A percentile compares a stretch with the other conserved stretches of the same genome.
Evolutionary conservation across 768 basidiomycete genomes (phyloP).

Genomic region (Mycena alexandri): DNA sequence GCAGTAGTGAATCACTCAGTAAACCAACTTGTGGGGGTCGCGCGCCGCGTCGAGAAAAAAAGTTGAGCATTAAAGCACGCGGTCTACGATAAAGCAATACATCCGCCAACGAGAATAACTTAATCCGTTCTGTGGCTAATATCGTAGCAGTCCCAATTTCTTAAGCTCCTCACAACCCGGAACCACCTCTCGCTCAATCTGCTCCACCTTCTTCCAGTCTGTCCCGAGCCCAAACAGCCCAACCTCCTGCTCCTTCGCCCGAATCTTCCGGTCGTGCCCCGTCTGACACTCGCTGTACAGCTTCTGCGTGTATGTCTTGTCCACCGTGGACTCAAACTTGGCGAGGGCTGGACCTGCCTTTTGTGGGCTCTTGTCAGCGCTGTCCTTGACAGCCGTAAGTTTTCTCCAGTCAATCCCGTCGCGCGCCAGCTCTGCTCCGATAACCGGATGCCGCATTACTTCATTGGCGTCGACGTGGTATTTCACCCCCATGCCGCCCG

Average conservation of each 20-base stretch:
- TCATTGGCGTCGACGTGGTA: constrained; percentile 89
- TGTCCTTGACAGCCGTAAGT: constrained; percentile 45
- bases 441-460: constrained; percentile 80
- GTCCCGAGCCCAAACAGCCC: constrained; percentile 94
- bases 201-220: constrained; percentile 89
- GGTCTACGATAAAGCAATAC: constrained; percentile 31
- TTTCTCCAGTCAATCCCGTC: constrained; percentile 56
- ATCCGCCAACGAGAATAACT: constrained; percentile 36
- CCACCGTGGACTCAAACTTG: constrained; percentile 84
- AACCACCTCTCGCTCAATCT: constrained; percentile 77
- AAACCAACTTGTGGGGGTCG: too few relatives aligned
- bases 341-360: constrained; percentile 56
- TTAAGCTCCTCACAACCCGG: constrained; percentile 84
- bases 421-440: constrained; percentile 78
- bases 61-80: constrained; percentile 20
- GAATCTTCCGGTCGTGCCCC: constrained; percentile 75
- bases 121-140: constrained; percentile 34
- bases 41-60: constrained; percentile 24
- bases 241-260: constrained; percentile 78
- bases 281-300: constrained; percentile 80
- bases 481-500: constrained; percentile 74
- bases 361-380: constrained; percentile 37
- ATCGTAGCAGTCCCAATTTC: constrained; percentile 68
- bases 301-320: constrained; percentile 78
- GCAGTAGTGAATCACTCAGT: constrained; percentile 30